Base-by-base conservation (phyloP, 2,329 filamentous ascomycete species). In the Fusarium austroafricanum region DNA sequence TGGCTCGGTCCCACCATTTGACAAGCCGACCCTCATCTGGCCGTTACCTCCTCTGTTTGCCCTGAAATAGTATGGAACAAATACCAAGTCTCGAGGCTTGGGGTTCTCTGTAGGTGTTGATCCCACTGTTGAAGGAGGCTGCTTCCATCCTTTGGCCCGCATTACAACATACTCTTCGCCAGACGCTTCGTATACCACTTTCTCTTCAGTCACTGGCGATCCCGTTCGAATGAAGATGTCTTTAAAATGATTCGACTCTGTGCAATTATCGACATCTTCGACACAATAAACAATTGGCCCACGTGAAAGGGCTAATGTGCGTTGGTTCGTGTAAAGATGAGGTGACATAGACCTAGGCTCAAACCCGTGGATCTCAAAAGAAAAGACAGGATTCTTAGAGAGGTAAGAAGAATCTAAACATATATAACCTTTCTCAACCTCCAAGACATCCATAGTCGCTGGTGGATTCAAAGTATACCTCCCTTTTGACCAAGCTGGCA, bases 281-380 rank as follows among this genome's bases (percentile, higher is more conserved):
- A 85, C 80, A 63, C 86, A 89, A 75, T 89, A 90, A 11, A 89
- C 78, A 20, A 90, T 74, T 0, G 87, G 87, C 0, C 87, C 87
- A 11, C 86, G 80, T 7, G 82, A 85, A 10, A 89, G 75, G 3
- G 83, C 79, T 39, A 87, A 66, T 9, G 83, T 85, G 26, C 81
- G 76, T 71, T 88, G 84, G 65, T 84, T 84, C 0, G 85, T 84
- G 69, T 84, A 84, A 2, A 85, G 86, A 69, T 89, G 84, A 1
- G 86, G 85, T 6, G 80, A 76, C 11, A 87, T 65, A 58, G 83
- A 82, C 37, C 83, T 79, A 28, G 85, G 80, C 44, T 78, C 74
- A 46, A 89, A 80, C 10, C 81, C 79, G 40, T 81, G 72, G 23
- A 83, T 77, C 18, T 77, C 67, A 4, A 89, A 21, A 10, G 50